Conservation (phyloP, 345 rosid species). For the sweet orange (Citrus sinensis) region DNA sequence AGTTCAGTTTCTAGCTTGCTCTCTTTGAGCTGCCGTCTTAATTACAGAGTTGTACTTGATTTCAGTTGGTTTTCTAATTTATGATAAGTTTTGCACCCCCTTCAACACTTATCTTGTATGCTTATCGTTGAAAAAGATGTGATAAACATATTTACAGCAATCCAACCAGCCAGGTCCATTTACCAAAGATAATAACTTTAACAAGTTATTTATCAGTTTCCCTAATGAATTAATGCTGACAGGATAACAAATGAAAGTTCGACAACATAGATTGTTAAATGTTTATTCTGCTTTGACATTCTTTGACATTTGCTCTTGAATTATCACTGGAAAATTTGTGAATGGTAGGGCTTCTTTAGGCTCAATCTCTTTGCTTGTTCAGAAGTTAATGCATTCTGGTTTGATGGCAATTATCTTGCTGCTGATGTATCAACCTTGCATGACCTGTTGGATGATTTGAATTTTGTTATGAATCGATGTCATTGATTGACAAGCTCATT, state of each 20-base stretch:
- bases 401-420: not conserved
- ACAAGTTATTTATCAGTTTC: not conserved
- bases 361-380: not conserved
- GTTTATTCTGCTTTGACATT: not conserved
- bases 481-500: not conserved
- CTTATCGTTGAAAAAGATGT: not conserved
- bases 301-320: not conserved
- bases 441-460: slow-evolving; percentile 3
- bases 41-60: not conserved
- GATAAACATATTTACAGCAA: not conserved
- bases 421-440: not conserved
- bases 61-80: not conserved
- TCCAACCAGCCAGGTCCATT: not conserved
- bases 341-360: not conserved
- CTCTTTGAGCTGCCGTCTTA: not conserved
- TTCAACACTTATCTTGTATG: not conserved
- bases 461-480: not conserved
- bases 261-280: not conserved
- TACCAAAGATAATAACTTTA: not conserved
- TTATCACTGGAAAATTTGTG: not conserved
- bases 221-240: not conserved
- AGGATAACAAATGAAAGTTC: not conserved
- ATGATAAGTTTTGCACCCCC: not conserved
- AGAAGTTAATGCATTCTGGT: not conserved
- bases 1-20: not conserved